Conservation (phyloP, 345 rosid genomes). For the Anacardium occidentale region DNA sequence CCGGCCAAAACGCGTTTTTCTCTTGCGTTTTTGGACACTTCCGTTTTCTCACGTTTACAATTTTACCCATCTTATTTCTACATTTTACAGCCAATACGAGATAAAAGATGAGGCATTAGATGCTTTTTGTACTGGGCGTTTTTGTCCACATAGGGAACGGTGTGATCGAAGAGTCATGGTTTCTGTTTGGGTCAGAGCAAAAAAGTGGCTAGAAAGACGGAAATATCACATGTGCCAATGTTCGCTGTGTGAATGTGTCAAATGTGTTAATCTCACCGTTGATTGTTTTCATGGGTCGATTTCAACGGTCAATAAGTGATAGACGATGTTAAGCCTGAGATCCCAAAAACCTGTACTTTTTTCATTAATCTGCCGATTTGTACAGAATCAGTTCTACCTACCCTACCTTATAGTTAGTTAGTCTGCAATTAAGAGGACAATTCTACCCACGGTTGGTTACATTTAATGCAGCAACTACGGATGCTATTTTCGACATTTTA, state of each 20-base stretch:
- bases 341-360: conserved; percentile 25
- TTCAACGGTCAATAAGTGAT: conserved; percentile 16
- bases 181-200: conserved; percentile 36
- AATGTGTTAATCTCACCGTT: conserved; percentile 37
- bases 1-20: conserved; percentile 79
- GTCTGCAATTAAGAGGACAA: conserved; percentile 19
- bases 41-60: conserved; percentile 19
- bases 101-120: background rate
- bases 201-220: conserved; percentile 24
- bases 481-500: conserved; percentile 24
- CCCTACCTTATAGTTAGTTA: conserved; percentile 35
- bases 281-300: background rate
- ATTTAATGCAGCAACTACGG: rapidly evolving
- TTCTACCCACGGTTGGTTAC: conserved; percentile 1
- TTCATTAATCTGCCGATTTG: conserved; percentile 25
- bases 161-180: conserved; percentile 21
- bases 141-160: conserved; percentile 25
- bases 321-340: conserved; percentile 4
- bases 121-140: conserved; percentile 18
- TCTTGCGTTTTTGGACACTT: conserved; percentile 39
- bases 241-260: background rate
- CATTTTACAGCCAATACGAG: background rate
- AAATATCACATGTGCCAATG: conserved; percentile 36
- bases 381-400: conserved; percentile 29
- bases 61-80: conserved; percentile 10